Evolutionary conservation across 2,329 filamentous ascomycete species (phyloP).

Genomic region (Colletotrichum sublineola): DNA sequence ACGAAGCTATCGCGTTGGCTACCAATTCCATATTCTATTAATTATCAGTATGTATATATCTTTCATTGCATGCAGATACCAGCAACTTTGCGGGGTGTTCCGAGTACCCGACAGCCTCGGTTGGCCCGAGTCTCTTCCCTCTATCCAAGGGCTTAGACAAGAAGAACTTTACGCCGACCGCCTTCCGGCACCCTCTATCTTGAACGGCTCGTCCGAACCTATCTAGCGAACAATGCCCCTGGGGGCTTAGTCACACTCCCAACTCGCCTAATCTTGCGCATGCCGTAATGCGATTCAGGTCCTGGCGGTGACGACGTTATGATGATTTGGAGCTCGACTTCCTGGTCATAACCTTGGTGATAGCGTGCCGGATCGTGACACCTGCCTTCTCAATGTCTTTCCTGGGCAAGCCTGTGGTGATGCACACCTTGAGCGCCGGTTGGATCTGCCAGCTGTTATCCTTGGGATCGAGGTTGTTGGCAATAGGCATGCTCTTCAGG

Average conservation of each 20-base stretch:
- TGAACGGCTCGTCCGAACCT: not conserved
- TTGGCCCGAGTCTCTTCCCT: not conserved
- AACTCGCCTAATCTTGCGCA: constrained; percentile 13
- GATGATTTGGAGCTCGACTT: constrained; percentile 61
- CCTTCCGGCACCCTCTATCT: constrained; percentile 8
- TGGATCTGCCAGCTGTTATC: constrained; percentile 78
- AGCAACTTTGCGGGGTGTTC: constrained; percentile 5
- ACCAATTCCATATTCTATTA: constrained; percentile 16
- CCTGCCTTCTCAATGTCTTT: constrained; percentile 98
- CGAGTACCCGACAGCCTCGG: not conserved
- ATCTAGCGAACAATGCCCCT: not conserved
- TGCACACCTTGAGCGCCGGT: constrained; percentile 90
- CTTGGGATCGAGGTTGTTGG: constrained; percentile 72
- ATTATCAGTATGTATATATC: constrained; percentile 27
- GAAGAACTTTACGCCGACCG: not conserved
- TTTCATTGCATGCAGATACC: constrained; percentile 19
- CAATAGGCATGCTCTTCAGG: constrained; percentile 82
- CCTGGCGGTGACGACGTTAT: not conserved
- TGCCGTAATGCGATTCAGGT: constrained; percentile 42
- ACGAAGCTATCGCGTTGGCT: not conserved
- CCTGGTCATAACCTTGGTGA: constrained; percentile 88
- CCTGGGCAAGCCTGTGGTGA: constrained; percentile 88
- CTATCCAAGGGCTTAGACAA: not conserved
- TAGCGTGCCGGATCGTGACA: constrained; percentile 87
- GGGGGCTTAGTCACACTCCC: not conserved